Evolutionary conservation across 2,329 filamentous ascomycete genomes (phyloP).

Genomic region (Lecanoromycetidae sp.): DNA sequence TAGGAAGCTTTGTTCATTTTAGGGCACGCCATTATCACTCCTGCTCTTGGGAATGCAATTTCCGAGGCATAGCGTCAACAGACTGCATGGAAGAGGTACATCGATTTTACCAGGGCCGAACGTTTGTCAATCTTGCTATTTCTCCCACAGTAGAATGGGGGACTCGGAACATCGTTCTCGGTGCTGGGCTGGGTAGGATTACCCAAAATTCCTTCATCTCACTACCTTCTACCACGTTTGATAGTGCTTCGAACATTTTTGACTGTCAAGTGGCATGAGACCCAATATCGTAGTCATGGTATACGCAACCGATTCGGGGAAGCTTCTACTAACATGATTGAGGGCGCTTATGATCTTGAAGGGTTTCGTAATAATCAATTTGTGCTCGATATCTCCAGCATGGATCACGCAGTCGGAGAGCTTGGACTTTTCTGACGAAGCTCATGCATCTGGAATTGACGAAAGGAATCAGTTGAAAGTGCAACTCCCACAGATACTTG

Average conservation of each 20-base stretch:
- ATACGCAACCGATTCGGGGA: conserved; percentile 55
- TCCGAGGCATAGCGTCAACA: conserved; percentile 73
- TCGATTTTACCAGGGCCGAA: conserved; percentile 76
- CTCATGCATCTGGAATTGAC: not conserved
- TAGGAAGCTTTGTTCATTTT: conserved; percentile 71
- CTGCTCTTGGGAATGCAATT: conserved; percentile 67
- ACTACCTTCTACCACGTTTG: not conserved
- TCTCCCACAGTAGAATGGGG: conserved; percentile 78
- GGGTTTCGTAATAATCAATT: conserved; percentile 55
- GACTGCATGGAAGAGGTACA: conserved; percentile 71
- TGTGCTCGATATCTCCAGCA: conserved; percentile 42
- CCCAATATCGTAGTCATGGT: conserved; percentile 77
- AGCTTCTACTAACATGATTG: conserved; percentile 38
- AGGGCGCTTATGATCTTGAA: conserved; percentile 36
- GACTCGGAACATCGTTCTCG: conserved; percentile 67
- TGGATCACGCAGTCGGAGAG: not conserved
- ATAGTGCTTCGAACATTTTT: not conserved
- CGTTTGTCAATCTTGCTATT: conserved; percentile 77
- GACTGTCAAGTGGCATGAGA: conserved; percentile 54
- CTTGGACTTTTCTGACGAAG: not conserved
- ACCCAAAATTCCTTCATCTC: not conserved
- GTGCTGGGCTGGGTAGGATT: conserved; percentile 53
- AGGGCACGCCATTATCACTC: conserved; percentile 75
- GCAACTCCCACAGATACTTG: conserved; percentile 58
- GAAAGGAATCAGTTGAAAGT: conserved; percentile 43